Evolutionary conservation across 139 green algal genomes (phyloP), one percentile per base, ranked within the genome.

Genomic region (Eudorina sp.): DNA sequence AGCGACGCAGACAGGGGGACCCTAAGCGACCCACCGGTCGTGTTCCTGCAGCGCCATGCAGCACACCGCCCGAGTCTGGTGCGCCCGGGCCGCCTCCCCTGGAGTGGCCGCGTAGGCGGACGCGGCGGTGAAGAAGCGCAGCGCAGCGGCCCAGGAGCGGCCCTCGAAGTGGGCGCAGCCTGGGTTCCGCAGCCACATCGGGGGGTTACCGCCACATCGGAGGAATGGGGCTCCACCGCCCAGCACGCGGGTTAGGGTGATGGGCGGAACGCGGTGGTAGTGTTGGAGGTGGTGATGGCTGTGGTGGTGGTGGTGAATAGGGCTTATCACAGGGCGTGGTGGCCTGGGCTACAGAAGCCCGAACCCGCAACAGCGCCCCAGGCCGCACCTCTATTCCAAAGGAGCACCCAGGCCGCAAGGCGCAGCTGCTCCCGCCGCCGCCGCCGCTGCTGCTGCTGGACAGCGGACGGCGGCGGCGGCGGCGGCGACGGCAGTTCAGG

Each of bases 331-430:
- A n/a, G n/a, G n/a, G n/a, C n/a, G n/a, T n/a, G n/a, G n/a, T n/a
- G n/a, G n/a, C n/a, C n/a, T n/a, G n/a, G n/a, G n/a, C n/a, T n/a
- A n/a, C n/a, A n/a, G n/a, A n/a, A n/a, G n/a, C n/a, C n/a, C n/a
- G n/a, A n/a, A n/a, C n/a, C n/a, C n/a, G n/a, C n/a, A n/a, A n/a
- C n/a, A n/a, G n/a, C n/a, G n/a, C 16, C 66, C 51, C 51, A 25
- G 55, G 5, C 38, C 78, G 14, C 46, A 87, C 81, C 81, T 78
- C 81, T 38, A 45, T 87, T 87, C 81, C 81, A 87, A 41, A 87
- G 81, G n/a, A 87, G 45, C 31, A 55, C 45, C 41, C 62, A 78
- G 8, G 45, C 81, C 31, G 19, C 34, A 18, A 21, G 38, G 0
- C 81, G 81, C 64, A 69, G 81, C 31, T 69, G 40, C 27, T 38